Evolutionary conservation across 2,329 filamentous ascomycete genomes (phyloP), one percentile per base, ranked within the genome.

Genomic region (Gyromitra esculenta): DNA sequence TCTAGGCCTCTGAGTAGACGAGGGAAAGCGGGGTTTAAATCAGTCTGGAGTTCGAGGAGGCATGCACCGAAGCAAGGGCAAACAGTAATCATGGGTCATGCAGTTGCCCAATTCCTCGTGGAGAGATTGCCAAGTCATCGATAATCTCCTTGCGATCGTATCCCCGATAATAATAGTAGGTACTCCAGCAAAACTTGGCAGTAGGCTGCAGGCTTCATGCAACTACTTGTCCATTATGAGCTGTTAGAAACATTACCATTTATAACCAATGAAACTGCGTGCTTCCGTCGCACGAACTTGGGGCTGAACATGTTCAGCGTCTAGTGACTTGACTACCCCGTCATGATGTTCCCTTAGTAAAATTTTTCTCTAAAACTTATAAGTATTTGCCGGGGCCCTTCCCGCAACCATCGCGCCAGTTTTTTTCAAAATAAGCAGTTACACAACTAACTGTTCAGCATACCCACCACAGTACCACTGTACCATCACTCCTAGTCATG

Each of bases 61-160:
- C 5, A 25, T 56, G 9, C 21, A 9, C 25, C 52, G 8, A 21
- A 35, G 21, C 8, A 56, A 9, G 25, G 31, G 52, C 52, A 25
- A 56, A 56, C 31, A 18, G n/a, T 1, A 52, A 18, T 13, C 9
- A 31, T 31, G 21, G 15, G 9, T 2, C 31, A 56, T 9, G 5
- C 11, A 5, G 25, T n/a, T 18, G 3, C 6, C 56, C 35, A 5
- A 13, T n/a, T n/a, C 7, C 7, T n/a, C 35, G 15, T 41, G 35
- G 52, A 56, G 52, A 35, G 18, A 35, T 57, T 15, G 18, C n/a
- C 31, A 60, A 41, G 56, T 18, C 56, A 60, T 60, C 56, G 56
- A 37, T 43, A 43, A 60, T 60, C 15, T 41, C 37, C 57, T 11
- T 60, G 37, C 37, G 37, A 60, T 60, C 57, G 57, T 37, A 60